A percentile compares a stretch with the other conserved stretches of the same genome.
These are phyloP conservation scores for Nannizziopsis barbatae DNA, from an alignment of 2,329 filamentous ascomycete species.

Conservation along the genomic window DNA sequence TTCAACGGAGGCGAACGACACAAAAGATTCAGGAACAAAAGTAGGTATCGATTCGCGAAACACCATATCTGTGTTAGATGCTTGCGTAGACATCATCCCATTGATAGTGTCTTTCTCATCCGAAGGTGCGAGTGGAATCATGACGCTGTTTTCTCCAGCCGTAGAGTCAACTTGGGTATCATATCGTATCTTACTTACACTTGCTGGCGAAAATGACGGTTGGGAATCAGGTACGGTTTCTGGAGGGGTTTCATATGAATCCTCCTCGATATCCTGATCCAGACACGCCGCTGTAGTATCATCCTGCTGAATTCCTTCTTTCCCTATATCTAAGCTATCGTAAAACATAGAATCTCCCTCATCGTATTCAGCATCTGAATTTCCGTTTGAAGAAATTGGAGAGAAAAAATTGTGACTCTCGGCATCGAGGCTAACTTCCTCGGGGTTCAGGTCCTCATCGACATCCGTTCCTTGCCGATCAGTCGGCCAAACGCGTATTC, in stretches of 20 bases:
- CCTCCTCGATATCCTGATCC: neutral
- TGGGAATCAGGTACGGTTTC: constrained; percentile 13
- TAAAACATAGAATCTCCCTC: neutral
- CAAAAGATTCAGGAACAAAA: neutral
- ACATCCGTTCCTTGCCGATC: neutral
- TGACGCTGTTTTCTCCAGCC: constrained; percentile 3
- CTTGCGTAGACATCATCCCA: too few species aligned
- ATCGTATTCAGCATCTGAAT: neutral
- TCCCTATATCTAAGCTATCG: neutral
- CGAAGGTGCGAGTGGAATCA: constrained; percentile 3
- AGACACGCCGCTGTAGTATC: neutral
- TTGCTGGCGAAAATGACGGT: neutral
- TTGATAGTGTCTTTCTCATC: neutral
- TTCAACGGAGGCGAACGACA: constrained; percentile 3
- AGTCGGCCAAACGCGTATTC: constrained; percentile 17
- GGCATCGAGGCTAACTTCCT: neutral
- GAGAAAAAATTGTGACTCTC: neutral
- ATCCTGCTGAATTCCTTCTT: neutral
- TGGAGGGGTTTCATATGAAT: constrained; percentile 11
- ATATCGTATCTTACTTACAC: neutral
- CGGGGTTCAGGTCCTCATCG: neutral
- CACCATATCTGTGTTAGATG: neutral
- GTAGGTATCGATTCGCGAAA: neutral
- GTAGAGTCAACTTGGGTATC: neutral
- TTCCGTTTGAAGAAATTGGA: neutral